phyloP scores from a whole-genome alignment of 2,329 filamentous ascomycete genomes.

The Anisogramma anomala region DNA sequence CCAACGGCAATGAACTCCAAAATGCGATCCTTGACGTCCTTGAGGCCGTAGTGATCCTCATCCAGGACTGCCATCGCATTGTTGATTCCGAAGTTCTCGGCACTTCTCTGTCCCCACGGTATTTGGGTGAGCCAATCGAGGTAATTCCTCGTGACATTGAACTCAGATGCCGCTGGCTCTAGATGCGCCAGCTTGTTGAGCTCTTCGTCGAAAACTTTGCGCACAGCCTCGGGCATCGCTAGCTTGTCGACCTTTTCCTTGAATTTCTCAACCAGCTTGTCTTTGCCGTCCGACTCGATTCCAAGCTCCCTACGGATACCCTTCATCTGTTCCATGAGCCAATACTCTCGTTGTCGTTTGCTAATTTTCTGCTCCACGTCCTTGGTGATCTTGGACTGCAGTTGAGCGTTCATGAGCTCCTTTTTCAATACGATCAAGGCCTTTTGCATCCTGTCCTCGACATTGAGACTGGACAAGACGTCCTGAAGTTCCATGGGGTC shows the following conservation, averaged over 20 bases:
- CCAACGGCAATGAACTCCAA: constrained; percentile 97
- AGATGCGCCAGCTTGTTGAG: constrained; percentile 93
- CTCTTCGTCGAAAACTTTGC: constrained; percentile 97
- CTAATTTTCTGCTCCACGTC: constrained; percentile 96
- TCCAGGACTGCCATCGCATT: constrained; percentile 85
- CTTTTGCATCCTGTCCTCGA: constrained; percentile 87
- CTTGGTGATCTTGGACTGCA: constrained; percentile 95
- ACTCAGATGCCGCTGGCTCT: constrained; percentile 91
- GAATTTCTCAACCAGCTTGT: constrained; percentile 95
- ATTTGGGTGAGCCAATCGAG: constrained; percentile 98
- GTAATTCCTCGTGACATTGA: constrained; percentile 97
- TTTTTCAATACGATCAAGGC: constrained; percentile 89
- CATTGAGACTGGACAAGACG: constrained; percentile 75
- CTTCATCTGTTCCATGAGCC: constrained; percentile 99
- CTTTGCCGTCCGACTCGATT: constrained; percentile 94
- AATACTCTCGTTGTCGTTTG: constrained; percentile 94
- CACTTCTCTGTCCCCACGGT: constrained; percentile 88
- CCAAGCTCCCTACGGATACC: constrained; percentile 91
- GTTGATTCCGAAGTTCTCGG: constrained; percentile 91
- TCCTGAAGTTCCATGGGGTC: constrained; percentile 88
- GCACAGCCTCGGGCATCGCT: constrained; percentile 92
- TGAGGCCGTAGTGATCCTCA: constrained; percentile 91
- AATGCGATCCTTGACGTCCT: constrained; percentile 97
- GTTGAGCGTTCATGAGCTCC: constrained; percentile 93
- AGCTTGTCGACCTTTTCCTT: constrained; percentile 88